phyloP scores from a whole-genome alignment of 345 rosid genomes.

The Linum lewisii region DNA sequence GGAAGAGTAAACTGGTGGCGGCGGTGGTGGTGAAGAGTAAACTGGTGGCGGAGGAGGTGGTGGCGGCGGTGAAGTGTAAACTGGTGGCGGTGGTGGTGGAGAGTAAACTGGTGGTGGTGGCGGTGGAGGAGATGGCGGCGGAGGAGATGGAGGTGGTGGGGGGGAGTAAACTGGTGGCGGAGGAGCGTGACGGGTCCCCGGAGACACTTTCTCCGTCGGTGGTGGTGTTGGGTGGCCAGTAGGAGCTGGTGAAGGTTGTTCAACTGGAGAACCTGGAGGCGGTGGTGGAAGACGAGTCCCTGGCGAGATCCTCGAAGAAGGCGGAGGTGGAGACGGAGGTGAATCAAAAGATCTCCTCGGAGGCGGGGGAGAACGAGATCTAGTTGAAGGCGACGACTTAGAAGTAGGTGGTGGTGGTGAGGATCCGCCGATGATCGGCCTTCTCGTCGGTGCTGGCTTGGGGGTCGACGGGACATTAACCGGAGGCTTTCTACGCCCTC shows the following conservation, averaged over 20 bases:
- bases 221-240: constrained; percentile 37
- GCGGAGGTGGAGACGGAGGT: constrained; percentile 26
- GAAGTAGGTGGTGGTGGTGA: constrained; percentile 35
- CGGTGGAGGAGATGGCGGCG: background rate
- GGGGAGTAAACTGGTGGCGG: constrained; percentile 3
- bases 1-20: constrained; percentile 13
- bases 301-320: constrained; percentile 19
- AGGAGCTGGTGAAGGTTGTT: constrained; percentile 13
- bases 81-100: constrained; percentile 7
- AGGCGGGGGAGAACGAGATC: constrained; percentile 33
- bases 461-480: constrained; percentile 30
- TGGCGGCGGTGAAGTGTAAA: constrained; percentile 22
- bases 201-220: constrained; percentile 26
- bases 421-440: constrained; percentile 6
- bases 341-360: constrained; percentile 26
- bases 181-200: constrained; percentile 21
- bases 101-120: constrained; percentile 8
- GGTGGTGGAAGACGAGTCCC: constrained; percentile 23
- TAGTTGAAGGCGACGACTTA: constrained; percentile 33
- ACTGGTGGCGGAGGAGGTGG: background rate
- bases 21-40: constrained; percentile 12
- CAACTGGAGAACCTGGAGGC: constrained; percentile 13
- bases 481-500: constrained; percentile 24
- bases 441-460: constrained; percentile 6
- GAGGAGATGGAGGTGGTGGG: background rate